Conservation (phyloP, 495 filamentous ascomycete species). For the Aspergillus ellipticus region DNA sequence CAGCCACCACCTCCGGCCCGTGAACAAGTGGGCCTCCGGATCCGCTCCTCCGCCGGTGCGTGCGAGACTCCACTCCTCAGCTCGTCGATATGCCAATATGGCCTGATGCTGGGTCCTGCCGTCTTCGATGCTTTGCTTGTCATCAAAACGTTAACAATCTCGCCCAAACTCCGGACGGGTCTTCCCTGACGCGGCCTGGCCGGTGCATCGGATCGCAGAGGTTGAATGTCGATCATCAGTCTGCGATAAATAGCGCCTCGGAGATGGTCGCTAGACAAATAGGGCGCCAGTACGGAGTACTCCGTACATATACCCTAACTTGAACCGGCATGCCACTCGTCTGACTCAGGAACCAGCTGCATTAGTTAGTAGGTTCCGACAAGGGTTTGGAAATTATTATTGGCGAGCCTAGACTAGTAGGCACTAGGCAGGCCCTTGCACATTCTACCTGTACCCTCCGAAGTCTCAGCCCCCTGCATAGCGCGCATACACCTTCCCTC, state of each 20-base stretch:
- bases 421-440: too few species aligned
- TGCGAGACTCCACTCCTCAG: not conserved
- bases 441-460: too few species aligned
- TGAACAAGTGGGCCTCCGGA: not conserved
- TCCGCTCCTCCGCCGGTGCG: not conserved
- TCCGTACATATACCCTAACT: not conserved
- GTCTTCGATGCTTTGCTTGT: not conserved
- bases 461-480: too few species aligned
- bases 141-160: not conserved
- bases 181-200: not conserved
- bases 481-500: too few species aligned
- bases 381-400: too few species aligned
- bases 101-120: not conserved
- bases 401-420: too few species aligned
- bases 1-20: too few species aligned
- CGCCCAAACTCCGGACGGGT: not conserved
- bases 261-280: not conserved
- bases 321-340: not conserved
- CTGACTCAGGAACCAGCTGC: not conserved
- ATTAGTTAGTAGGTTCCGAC: not conserved
- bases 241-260: not conserved
- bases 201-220: not conserved
- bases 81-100: slow-evolving; percentile 1
- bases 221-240: not conserved
- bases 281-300: not conserved